These are phyloP conservation scores for Fraxinus quadrangulata DNA, from an alignment of 257 asterid species.

Conservation along the genomic window DNA sequence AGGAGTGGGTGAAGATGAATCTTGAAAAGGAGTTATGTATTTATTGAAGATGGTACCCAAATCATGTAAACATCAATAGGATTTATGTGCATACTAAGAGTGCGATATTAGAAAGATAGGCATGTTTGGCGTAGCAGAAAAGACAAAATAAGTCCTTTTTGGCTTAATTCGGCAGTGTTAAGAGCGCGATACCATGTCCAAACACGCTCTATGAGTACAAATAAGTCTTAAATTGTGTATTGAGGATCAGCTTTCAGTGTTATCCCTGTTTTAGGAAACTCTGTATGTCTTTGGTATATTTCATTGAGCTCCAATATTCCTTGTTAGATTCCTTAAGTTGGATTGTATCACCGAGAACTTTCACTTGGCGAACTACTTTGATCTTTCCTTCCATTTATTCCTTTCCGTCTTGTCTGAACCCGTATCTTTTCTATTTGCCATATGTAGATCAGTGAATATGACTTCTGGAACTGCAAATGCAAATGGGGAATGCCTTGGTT, in stretches of 20 bases:
- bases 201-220: not conserved
- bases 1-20: not conserved
- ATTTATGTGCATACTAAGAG: not conserved
- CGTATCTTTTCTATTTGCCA: not conserved
- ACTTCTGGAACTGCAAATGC: conserved; percentile 17
- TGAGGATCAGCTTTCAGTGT: not conserved
- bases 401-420: not conserved
- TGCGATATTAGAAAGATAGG: not conserved
- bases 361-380: not conserved
- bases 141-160: not conserved
- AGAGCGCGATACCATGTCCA: not conserved
- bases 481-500: conserved; percentile 60
- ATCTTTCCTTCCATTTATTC: not conserved
- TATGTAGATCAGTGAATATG: not conserved
- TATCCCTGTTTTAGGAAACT: not conserved
- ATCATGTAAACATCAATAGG: not conserved
- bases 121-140: not conserved
- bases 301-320: not conserved
- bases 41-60: not conserved
- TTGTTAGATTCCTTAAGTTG: not conserved
- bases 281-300: not conserved
- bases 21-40: not conserved
- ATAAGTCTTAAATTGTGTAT: not conserved
- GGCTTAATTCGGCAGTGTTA: not conserved
- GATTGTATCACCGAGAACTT: not conserved